These are phyloP conservation scores for Didymella keratinophila DNA, from an alignment of 2,329 filamentous ascomycete genomes.

Conservation along the genomic window DNA sequence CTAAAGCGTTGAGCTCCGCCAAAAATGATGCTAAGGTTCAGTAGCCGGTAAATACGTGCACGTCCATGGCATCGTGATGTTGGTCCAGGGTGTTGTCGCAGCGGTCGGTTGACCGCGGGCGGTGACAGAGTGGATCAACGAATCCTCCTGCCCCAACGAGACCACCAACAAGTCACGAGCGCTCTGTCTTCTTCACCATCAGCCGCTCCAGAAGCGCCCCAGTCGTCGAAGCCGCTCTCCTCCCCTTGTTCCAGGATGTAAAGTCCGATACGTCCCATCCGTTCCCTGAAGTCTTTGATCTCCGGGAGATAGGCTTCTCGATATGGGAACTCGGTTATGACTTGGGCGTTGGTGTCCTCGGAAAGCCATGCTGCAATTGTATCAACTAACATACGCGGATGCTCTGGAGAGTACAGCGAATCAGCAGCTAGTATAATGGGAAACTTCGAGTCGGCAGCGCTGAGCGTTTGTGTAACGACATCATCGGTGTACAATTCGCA, in stretches of 20 bases:
- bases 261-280: constrained; percentile 65
- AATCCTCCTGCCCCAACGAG: constrained; percentile 60
- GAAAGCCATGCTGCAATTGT: constrained; percentile 75
- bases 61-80: constrained; percentile 10
- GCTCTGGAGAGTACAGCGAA: constrained; percentile 83
- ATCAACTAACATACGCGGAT: constrained; percentile 75
- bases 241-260: constrained; percentile 66
- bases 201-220: constrained; percentile 60
- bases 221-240: constrained; percentile 76
- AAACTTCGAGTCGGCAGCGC: constrained; percentile 44
- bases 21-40: constrained; percentile 5
- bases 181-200: constrained; percentile 57
- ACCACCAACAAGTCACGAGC: constrained; percentile 74
- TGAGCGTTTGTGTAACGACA: constrained; percentile 10
- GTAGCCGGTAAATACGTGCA: constrained; percentile 10
- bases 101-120: constrained; percentile 19
- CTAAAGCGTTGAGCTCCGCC: constrained; percentile 2
- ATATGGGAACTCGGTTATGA: constrained; percentile 81
- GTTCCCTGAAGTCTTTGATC: constrained; percentile 66
- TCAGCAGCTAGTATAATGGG: constrained; percentile 82
- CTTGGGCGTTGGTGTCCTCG: constrained; percentile 64
- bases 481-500: constrained; percentile 30
- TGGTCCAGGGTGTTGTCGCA: constrained; percentile 1
- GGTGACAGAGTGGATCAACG: constrained; percentile 24
- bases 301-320: constrained; percentile 75